phyloP scores from a whole-genome alignment of 1,284 basidiomycete genomes.

The Rhodotorula sp. region DNA sequence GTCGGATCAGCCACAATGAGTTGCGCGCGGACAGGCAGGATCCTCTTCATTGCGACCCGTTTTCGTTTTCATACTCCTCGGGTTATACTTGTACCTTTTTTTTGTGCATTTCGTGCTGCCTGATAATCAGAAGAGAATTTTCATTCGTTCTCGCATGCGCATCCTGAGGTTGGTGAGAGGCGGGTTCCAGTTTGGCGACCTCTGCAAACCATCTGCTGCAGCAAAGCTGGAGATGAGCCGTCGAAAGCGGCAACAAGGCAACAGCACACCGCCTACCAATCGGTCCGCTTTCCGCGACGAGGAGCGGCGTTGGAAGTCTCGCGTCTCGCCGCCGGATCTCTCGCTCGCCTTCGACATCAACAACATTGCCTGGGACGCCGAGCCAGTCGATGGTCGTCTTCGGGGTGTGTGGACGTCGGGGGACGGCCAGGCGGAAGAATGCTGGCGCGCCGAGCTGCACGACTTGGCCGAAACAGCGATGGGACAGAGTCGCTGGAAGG shows the following conservation, averaged over 20 bases:
- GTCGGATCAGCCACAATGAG: too few relatives aligned
- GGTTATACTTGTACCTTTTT: too few relatives aligned
- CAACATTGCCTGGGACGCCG: conserved; percentile 17
- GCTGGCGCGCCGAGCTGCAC: conserved; percentile 26
- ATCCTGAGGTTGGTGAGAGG: too few relatives aligned
- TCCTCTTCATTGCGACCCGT: too few relatives aligned
- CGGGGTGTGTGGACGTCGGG: conserved; percentile 29
- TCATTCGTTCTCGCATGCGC: too few relatives aligned
- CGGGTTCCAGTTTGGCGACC: too few relatives aligned
- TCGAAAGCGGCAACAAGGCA: neutral
- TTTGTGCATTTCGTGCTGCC: too few relatives aligned
- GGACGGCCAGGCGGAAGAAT: conserved; percentile 7
- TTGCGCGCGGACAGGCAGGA: too few relatives aligned
- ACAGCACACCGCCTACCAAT: conserved; percentile 7
- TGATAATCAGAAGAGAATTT: too few relatives aligned
- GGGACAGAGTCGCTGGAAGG: conserved; percentile 35
- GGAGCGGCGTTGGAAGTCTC: conserved; percentile 40
- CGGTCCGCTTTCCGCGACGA: conserved; percentile 38
- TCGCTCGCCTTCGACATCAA: conserved; percentile 25
- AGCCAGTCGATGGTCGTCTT: neutral
- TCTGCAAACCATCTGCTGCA: too few relatives aligned
- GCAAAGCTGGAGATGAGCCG: conserved; percentile 1
- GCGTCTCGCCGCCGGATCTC: conserved; percentile 16
- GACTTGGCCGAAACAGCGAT: conserved; percentile 15
- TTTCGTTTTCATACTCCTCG: too few relatives aligned